A percentile compares a stretch with the other conserved stretches of the same genome.
Evolutionary conservation across 352 stramenopile species (phyloP).

Genomic region (Pythium utonaiense): DNA sequence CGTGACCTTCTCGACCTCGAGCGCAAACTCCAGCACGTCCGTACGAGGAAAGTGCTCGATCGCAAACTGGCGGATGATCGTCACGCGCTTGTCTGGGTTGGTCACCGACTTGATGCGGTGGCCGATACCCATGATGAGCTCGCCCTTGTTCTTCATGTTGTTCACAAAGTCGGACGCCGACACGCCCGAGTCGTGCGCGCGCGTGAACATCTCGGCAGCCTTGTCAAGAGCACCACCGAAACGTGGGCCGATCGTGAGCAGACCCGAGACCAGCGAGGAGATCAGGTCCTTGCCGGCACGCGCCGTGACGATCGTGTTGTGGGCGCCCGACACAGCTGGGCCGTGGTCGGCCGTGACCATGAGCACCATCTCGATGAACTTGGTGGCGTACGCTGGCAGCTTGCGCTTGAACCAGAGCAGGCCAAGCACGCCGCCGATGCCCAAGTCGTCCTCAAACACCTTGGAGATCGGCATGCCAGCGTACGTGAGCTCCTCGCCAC

Average conservation of each 20-base stretch:
- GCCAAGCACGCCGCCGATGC: constrained; percentile 92
- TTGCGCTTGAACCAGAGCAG: constrained; percentile 95
- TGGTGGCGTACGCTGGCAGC: constrained; percentile 86
- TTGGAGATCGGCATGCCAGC: constrained; percentile 94
- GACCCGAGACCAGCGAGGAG: constrained; percentile 93
- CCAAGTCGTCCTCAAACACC: constrained; percentile 93
- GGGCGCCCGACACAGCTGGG: constrained; percentile 93
- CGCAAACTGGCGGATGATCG: constrained; percentile 96
- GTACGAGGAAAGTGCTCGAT: constrained; percentile 92
- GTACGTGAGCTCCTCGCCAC: constrained; percentile 95
- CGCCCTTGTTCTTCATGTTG: constrained; percentile 93
- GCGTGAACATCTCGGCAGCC: constrained; percentile 91
- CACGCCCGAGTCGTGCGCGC: constrained; percentile 87
- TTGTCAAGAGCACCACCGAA: constrained; percentile 96
- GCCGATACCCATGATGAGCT: constrained; percentile 97
- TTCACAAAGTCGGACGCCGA: constrained; percentile 91
- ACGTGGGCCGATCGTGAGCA: constrained; percentile 95
- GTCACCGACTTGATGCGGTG: constrained; percentile 94
- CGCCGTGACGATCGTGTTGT: constrained; percentile 96
- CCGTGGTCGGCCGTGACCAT: constrained; percentile 97
- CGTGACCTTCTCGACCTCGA: constrained; percentile 95
- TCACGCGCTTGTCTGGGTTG: constrained; percentile 96
- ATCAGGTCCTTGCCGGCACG: constrained; percentile 96
- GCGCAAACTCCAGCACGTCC: constrained; percentile 93
- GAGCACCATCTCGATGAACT: constrained; percentile 98